These are phyloP conservation scores for Stentor coeruleus DNA, from an alignment of 73 alveolate genomes.

Conservation along the genomic window DNA sequence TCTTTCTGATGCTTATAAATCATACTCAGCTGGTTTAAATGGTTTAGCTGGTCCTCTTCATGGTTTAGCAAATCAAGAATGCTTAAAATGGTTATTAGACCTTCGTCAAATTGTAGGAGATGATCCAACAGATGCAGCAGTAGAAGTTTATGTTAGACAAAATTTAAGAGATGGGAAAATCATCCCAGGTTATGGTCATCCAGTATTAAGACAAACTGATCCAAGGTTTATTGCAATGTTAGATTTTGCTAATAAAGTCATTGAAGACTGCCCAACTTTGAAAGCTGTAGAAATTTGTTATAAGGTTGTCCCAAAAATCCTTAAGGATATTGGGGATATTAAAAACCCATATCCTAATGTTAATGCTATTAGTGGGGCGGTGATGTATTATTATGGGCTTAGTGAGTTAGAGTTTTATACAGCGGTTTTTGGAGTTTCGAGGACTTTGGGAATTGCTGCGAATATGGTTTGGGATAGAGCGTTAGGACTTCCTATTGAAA, in stretches of 20 bases:
- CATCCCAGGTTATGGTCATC: constrained; percentile 91
- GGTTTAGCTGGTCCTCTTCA: constrained; percentile 96
- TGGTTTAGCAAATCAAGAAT: constrained; percentile 91
- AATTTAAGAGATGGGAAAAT: constrained; percentile 33
- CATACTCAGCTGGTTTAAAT: constrained; percentile 78
- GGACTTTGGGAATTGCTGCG: constrained; percentile 86
- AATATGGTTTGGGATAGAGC: constrained; percentile 87
- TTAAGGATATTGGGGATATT: constrained; percentile 61
- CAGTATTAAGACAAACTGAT: constrained; percentile 90
- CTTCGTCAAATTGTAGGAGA: constrained; percentile 38
- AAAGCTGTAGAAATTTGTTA: constrained; percentile 55
- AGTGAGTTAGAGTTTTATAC: constrained; percentile 54
- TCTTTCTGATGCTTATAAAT: constrained; percentile 81
- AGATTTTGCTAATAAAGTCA: constrained; percentile 57
- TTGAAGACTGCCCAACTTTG: constrained; percentile 44
- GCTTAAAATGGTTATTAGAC: constrained; percentile 38
- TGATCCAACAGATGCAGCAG: not conserved
- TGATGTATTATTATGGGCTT: constrained; percentile 55
- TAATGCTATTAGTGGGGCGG: constrained; percentile 89
- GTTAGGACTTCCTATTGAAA: constrained; percentile 81
- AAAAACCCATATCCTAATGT: constrained; percentile 94
- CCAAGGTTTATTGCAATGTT: constrained; percentile 73
- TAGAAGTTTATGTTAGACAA: constrained; percentile 30
- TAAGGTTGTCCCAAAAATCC: constrained; percentile 57
- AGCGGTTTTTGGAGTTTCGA: constrained; percentile 88